Conservation (phyloP, 305 asterid species). For the Striga hermonthica region DNA sequence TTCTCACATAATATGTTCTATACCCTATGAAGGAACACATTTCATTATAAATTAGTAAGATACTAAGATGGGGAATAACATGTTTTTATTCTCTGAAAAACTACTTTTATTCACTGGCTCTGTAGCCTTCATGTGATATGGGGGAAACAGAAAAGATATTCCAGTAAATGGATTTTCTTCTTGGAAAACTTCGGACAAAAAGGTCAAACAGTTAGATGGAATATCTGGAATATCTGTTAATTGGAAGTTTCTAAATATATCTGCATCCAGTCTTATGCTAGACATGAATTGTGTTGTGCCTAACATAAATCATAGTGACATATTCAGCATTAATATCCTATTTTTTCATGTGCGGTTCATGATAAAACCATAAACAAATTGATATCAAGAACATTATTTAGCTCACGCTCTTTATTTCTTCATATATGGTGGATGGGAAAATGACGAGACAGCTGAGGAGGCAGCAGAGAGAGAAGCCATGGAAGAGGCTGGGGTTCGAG, state of each 20-base stretch:
- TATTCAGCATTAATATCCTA: background rate
- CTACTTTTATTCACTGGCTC: too few species aligned
- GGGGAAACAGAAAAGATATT: background rate
- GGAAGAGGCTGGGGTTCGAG: slow-evolving; percentile 93
- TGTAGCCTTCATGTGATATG: too few species aligned
- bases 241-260: too few species aligned
- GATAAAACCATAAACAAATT: slow-evolving; percentile 7
- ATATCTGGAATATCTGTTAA: too few species aligned
- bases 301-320: background rate
- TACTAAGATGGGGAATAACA: too few species aligned
- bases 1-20: background rate
- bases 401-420: slow-evolving; percentile 27
- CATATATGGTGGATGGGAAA: slow-evolving; percentile 91
- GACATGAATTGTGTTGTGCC: slow-evolving; percentile 1
- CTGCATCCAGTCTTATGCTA: too few species aligned
- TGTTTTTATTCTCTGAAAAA: too few species aligned
- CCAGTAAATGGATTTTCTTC: too few species aligned
- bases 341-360: background rate
- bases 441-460: slow-evolving; percentile 84
- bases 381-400: slow-evolving; percentile 13
- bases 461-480: slow-evolving; percentile 88
- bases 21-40: background rate
- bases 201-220: too few species aligned
- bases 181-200: too few species aligned
- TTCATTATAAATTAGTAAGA: too few species aligned